These are phyloP conservation scores for Nemania diffusa DNA, from an alignment of 2,329 filamentous ascomycete genomes.

Conservation along the genomic window DNA sequence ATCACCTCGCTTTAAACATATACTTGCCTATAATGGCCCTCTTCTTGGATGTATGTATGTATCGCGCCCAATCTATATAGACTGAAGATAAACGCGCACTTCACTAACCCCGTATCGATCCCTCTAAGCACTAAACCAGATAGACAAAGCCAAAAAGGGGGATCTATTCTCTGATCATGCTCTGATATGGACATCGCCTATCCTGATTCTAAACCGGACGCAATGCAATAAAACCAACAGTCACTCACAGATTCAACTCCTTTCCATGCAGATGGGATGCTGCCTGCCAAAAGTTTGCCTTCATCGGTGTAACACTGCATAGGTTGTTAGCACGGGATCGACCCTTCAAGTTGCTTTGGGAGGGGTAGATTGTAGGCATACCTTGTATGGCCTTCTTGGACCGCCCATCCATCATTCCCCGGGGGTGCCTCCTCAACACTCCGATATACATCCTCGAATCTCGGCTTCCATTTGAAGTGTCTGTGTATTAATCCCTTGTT, in stretches of 20 bases:
- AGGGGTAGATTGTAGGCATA: slow-evolving; percentile 52
- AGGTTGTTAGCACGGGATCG: slow-evolving; percentile 22
- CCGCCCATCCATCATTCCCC: slow-evolving; percentile 92
- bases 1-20: slow-evolving; percentile 5
- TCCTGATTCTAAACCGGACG: slow-evolving; percentile 36
- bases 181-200: slow-evolving; percentile 20
- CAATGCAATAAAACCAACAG: slow-evolving; percentile 46
- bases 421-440: slow-evolving; percentile 82
- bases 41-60: slow-evolving; percentile 3
- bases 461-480: slow-evolving; percentile 95
- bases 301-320: slow-evolving; percentile 83
- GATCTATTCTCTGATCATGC: slow-evolving; percentile 37
- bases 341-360: background rate
- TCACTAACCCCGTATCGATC: background rate
- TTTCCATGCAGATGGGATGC: slow-evolving; percentile 69
- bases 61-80: slow-evolving; percentile 20
- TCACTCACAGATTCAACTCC: slow-evolving; percentile 86
- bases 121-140: slow-evolving; percentile 36
- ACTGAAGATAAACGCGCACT: background rate
- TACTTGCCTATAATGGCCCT: slow-evolving; percentile 13
- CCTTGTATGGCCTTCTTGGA: slow-evolving; percentile 89
- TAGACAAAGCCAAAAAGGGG: slow-evolving; percentile 22
- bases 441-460: slow-evolving; percentile 85
- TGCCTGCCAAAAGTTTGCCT: slow-evolving; percentile 90
- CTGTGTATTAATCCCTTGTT: slow-evolving; percentile 73